Base-by-base conservation (phyloP, 2,329 filamentous ascomycete species). In the Stagonosporopsis cucurbitacearum region DNA sequence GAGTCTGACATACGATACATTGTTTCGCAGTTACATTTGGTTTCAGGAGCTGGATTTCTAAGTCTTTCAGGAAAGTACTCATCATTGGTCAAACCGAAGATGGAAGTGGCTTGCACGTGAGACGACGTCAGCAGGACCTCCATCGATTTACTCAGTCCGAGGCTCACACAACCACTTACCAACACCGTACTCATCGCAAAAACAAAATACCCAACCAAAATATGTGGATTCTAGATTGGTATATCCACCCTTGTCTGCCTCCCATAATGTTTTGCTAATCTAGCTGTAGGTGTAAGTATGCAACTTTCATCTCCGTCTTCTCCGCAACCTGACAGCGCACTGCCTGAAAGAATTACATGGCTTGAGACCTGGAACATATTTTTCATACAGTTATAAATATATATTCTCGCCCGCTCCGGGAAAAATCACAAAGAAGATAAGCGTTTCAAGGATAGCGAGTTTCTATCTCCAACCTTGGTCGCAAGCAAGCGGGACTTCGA, bases 141-240 rank as follows among this genome's bases (percentile, higher is more conserved):
- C 30, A 47, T 47, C 22, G 42, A 49, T 50, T 44, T 39, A 40
- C 47, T 22, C 48, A 33, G 19, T 19, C 43, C 22, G 19, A 9
- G 39, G 28, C 33, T 57, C 17, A 44, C 30, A n/a, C 40, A 42
- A 36, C 17, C 25, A 15, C 17, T 9, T n/a, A 11, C 13, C 30
- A 51, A 50, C 40, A 51, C 20, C 25, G 22, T 36, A 43, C 25
- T 20, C 19, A 8, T 43, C 17, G 46, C 6, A 26, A 49, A 22
- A 12, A 20, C 35, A 30, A 20, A 17, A 42, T 15, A 43, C 32
- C 17, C 19, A 35, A 46, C 17, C 36, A 22, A 36, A 50, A 46
- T 51, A 96, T 96, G 92, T 96, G 91, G 91, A 91, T 96, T 78
- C 81, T 96, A 76, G 92, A 94, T 86, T 96, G 92, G 92, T 95